These are phyloP conservation scores for Trametes cubensis DNA, from an alignment of 768 basidiomycete genomes.

Conservation along the genomic window DNA sequence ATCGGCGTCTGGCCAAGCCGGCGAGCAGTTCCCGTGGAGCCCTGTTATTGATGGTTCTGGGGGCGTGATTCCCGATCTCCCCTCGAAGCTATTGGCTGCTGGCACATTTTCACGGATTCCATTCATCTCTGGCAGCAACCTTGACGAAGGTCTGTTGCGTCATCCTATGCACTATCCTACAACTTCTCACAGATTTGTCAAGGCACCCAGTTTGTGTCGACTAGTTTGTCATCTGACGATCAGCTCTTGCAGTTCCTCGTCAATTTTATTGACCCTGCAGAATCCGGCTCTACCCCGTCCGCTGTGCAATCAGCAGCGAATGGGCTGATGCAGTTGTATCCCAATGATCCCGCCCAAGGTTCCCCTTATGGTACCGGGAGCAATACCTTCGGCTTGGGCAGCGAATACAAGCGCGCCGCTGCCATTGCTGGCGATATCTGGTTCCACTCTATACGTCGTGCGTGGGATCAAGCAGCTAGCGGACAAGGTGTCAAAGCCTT, in stretches of 20 bases:
- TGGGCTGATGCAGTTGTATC: conserved; percentile 43
- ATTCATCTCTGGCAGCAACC: conserved; percentile 47
- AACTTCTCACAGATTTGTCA: neutral
- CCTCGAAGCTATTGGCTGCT: conserved; percentile 38
- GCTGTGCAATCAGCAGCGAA: conserved; percentile 18
- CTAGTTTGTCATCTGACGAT: conserved; percentile 17
- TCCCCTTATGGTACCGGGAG: conserved; percentile 51
- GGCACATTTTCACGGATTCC: conserved; percentile 43
- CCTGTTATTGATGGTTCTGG: conserved; percentile 47
- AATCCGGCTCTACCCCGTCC: neutral
- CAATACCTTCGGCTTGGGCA: conserved; percentile 46
- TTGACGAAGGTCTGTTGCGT: conserved; percentile 46
- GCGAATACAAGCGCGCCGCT: conserved; percentile 43
- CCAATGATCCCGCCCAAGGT: conserved; percentile 44
- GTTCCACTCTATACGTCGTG: conserved; percentile 44
- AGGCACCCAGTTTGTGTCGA: conserved; percentile 43
- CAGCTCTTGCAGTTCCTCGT: conserved; percentile 7
- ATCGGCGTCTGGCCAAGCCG: conserved; percentile 26
- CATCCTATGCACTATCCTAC: neutral
- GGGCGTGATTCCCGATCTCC: conserved; percentile 43
- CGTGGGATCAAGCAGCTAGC: conserved; percentile 44
- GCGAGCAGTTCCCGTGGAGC: conserved; percentile 37
- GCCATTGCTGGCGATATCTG: conserved; percentile 44
- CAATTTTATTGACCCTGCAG: conserved; percentile 5
- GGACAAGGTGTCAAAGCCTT: conserved; percentile 41